Evolutionary conservation across 2,329 filamentous ascomycete species (phyloP).

Genomic region (Colletotrichum orchidophilum): DNA sequence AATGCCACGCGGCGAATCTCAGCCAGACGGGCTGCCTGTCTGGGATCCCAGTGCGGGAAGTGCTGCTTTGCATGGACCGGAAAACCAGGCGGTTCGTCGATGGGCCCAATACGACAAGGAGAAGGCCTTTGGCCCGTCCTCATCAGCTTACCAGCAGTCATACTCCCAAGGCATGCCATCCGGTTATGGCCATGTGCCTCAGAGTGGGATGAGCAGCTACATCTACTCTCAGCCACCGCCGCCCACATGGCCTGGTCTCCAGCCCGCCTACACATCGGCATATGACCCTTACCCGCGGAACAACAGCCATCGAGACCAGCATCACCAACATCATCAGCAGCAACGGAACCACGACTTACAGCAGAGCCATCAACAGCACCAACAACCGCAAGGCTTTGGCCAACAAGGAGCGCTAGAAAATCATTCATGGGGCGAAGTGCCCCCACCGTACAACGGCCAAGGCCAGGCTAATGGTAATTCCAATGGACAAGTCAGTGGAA

Average conservation of each 20-base stretch:
- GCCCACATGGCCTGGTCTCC: conserved; percentile 26
- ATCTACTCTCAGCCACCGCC: conserved; percentile 23
- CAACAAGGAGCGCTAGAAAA: background rate
- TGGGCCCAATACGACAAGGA: conserved; percentile 38
- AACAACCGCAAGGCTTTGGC: background rate
- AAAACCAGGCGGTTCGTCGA: conserved; percentile 45
- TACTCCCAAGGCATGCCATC: background rate
- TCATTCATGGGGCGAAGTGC: background rate
- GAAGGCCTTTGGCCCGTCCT: conserved; percentile 12
- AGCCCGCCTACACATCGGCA: conserved; percentile 28
- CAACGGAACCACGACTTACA: background rate
- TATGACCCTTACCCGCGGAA: conserved; percentile 13
- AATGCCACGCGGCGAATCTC: conserved; percentile 68
- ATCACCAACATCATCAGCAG: conserved; percentile 2
- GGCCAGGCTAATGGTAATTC: background rate
- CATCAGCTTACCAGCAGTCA: conserved; percentile 8
- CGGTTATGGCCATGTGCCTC: conserved; percentile 7
- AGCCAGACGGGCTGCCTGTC: conserved; percentile 66
- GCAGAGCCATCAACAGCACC: conserved; percentile 1
- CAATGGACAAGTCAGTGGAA: background rate
- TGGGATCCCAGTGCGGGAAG: conserved; percentile 60
- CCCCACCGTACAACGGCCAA: conserved; percentile 20
- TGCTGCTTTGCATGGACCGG: conserved; percentile 44
- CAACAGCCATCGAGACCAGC: background rate
- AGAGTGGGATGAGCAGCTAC: conserved; percentile 7